Percentiles rank a stretch among this genome's conserved stretches.
These are phyloP conservation scores for Gamsiella multidivaricata DNA, from an alignment of 192 early-diverging fungal species.

Conservation along the genomic window DNA sequence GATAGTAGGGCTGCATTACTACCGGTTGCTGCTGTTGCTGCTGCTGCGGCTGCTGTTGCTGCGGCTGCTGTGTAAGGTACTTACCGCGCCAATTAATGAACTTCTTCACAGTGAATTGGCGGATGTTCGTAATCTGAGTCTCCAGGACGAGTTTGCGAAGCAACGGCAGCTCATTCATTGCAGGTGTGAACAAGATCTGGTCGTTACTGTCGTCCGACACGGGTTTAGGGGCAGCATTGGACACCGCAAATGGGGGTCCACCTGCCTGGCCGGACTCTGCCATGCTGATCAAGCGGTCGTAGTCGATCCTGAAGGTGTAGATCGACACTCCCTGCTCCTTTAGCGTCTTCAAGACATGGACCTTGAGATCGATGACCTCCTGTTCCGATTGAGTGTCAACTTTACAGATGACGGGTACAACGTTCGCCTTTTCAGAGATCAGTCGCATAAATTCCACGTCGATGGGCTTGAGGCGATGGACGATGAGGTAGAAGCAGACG, in stretches of 20 bases:
- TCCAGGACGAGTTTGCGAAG: constrained; percentile 64
- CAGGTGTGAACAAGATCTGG: constrained; percentile 32
- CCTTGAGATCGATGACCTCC: constrained; percentile 66
- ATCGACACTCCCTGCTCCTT: constrained; percentile 65
- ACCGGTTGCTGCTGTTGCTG: constrained; percentile 13
- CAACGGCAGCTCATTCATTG: constrained; percentile 56
- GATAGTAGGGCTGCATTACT: constrained; percentile 2
- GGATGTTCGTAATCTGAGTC: constrained; percentile 62
- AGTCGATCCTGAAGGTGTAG: constrained; percentile 66
- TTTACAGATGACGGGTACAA: constrained; percentile 77
- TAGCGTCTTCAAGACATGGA: constrained; percentile 62
- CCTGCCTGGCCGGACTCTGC: constrained; percentile 59
- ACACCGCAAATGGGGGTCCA: constrained; percentile 65
- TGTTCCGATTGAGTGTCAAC: constrained; percentile 64
- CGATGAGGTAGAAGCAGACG: constrained; percentile 60
- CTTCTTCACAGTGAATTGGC: constrained; percentile 65
- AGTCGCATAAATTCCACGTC: constrained; percentile 77
- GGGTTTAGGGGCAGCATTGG: constrained; percentile 8
- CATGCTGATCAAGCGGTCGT: constrained; percentile 60
- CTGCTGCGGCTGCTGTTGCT: constrained; percentile 2
- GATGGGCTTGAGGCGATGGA: constrained; percentile 73
- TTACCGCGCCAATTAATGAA: constrained; percentile 66
- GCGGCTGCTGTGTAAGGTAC: constrained; percentile 35
- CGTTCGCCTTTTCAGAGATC: constrained; percentile 64
- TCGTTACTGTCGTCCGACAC: constrained; percentile 14